These are phyloP conservation scores for Neurospora sp. DNA, from an alignment of 495 filamentous ascomycete species.

Conservation along the genomic window DNA sequence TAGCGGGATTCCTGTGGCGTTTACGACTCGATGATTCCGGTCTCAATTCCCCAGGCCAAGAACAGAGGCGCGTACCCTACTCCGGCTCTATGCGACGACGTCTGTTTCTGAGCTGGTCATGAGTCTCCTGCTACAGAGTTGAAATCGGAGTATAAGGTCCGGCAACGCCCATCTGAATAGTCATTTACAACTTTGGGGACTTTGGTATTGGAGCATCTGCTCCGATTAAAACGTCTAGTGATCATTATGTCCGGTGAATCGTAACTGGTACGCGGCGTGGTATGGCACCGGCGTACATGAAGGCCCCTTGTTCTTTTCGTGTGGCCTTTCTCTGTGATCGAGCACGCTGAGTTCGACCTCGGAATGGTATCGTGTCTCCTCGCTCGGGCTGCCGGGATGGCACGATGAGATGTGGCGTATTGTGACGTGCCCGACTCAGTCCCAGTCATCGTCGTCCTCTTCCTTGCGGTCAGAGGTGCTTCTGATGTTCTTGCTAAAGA, in stretches of 20 bases:
- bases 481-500: slow-evolving; percentile 35
- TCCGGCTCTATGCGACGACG: too few species aligned
- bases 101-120: too few species aligned
- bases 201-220: background rate
- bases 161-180: background rate
- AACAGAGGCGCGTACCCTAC: too few species aligned
- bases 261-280: background rate
- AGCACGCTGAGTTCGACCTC: background rate
- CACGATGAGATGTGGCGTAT: background rate
- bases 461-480: slow-evolving; percentile 37
- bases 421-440: slow-evolving; percentile 33
- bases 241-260: background rate
- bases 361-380: background rate
- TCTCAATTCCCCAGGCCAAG: too few species aligned
- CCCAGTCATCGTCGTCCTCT: slow-evolving; percentile 71
- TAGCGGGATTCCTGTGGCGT: too few species aligned
- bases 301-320: background rate
- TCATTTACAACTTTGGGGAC: background rate
- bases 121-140: background rate
- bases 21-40: too few species aligned
- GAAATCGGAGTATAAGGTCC: background rate
- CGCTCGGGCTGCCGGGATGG: background rate
- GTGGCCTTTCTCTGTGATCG: background rate
- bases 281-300: background rate
- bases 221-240: background rate